phyloP scores from a whole-genome alignment of 2,329 filamentous ascomycete species.

The Cyphellophora europaea region DNA sequence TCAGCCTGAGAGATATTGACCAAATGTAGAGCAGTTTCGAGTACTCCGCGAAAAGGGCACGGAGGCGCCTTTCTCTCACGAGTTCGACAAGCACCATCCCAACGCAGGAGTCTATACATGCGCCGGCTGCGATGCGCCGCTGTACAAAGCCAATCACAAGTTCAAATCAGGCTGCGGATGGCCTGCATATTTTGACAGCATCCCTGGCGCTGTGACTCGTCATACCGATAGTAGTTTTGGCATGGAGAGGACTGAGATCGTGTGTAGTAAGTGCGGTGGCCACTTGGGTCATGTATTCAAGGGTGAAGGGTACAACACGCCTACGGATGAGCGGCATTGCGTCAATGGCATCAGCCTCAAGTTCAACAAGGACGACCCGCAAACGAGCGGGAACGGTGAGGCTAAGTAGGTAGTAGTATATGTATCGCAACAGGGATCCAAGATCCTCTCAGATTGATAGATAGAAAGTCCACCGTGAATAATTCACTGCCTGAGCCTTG shows the following conservation, averaged over 20 bases:
- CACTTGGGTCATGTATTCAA: conserved; percentile 89
- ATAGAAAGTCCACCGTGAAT: too few relatives aligned
- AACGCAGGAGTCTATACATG: conserved; percentile 73
- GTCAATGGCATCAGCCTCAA: conserved; percentile 89
- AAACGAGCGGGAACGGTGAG: conserved; percentile 9
- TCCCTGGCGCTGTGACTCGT: conserved; percentile 80
- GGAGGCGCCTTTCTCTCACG: conserved; percentile 68
- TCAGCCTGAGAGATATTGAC: too few relatives aligned
- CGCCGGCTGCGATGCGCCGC: conserved; percentile 72
- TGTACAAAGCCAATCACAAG: conserved; percentile 90
- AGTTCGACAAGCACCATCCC: conserved; percentile 80
- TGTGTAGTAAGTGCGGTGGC: conserved; percentile 88
- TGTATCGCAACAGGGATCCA: too few relatives aligned
- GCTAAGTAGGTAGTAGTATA: conserved; percentile 16
- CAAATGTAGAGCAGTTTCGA: conserved; percentile 84
- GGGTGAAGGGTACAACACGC: conserved; percentile 72
- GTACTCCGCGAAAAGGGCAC: conserved; percentile 89
- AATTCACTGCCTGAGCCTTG: too few relatives aligned
- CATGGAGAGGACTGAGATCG: conserved; percentile 84
- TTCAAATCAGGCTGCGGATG: conserved; percentile 95
- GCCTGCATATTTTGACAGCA: conserved; percentile 94
- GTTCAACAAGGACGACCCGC: conserved; percentile 59
- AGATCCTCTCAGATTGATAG: too few relatives aligned
- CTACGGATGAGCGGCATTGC: conserved; percentile 93
- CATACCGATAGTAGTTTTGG: conserved; percentile 69